These are phyloP conservation scores for Phaeosphaeriaceae sp. DNA, from an alignment of 2,329 filamentous ascomycete species.

Conservation along the genomic window DNA sequence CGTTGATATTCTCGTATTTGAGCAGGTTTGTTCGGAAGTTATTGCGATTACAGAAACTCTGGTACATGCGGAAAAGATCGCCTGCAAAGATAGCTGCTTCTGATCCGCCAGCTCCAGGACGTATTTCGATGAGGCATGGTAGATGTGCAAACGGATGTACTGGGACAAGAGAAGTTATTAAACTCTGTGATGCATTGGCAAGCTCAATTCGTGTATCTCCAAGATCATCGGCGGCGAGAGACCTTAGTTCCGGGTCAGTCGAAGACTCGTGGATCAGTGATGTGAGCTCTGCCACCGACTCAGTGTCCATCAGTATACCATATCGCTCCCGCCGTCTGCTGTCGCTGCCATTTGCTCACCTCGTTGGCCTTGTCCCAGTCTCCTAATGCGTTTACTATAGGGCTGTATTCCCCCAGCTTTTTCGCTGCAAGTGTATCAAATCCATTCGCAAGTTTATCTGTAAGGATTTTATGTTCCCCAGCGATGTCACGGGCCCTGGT, in stretches of 20 bases:
- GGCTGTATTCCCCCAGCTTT: conserved; percentile 62
- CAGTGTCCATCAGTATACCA: conserved; percentile 28
- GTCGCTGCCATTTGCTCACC: conserved; percentile 47
- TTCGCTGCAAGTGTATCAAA: conserved; percentile 65
- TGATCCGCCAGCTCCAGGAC: conserved; percentile 88
- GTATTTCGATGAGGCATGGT: conserved; percentile 89
- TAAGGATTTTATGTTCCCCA: conserved; percentile 61
- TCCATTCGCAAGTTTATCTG: conserved; percentile 57
- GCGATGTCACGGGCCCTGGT: conserved; percentile 62
- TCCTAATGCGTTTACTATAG: conserved; percentile 59
- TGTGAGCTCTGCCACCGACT: conserved; percentile 72
- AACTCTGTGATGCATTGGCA: conserved; percentile 65
- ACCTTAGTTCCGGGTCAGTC: conserved; percentile 65
- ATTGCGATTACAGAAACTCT: conserved; percentile 72
- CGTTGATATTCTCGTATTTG: conserved; percentile 80
- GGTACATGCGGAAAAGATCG: conserved; percentile 89
- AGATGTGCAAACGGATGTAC: conserved; percentile 88
- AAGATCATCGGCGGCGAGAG: conserved; percentile 72
- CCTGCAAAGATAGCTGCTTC: conserved; percentile 92
- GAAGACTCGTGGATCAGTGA: conserved; percentile 73
- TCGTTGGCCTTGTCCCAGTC: conserved; percentile 66
- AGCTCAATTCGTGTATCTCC: conserved; percentile 68
- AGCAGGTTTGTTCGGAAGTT: conserved; percentile 72
- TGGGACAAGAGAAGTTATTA: conserved; percentile 82
- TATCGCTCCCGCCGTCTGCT: neutral